Base-by-base conservation (phyloP, 768 basidiomycete species). In the Termitomyces sp. region DNA sequence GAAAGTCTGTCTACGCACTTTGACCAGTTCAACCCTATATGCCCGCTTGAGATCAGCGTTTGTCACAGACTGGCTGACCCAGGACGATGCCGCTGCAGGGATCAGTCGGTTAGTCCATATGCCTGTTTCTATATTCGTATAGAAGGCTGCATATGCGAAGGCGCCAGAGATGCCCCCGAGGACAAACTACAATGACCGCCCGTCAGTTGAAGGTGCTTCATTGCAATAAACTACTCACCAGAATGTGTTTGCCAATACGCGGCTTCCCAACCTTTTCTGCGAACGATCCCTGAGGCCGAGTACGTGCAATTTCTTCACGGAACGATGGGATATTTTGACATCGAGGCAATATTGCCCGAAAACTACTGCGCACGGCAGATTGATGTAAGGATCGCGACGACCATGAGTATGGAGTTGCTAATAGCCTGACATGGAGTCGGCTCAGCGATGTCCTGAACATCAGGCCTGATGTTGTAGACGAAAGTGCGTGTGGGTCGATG, bases 101-200 rank as follows among this genome's bases (percentile, higher is more conserved):
- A 67, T 65, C 57, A 87, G 71, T 55, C 76, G 76, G 62, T 78
- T 75, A 35, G 73, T 75, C 84, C 87, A 87, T 38, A 76, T 68
- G n/a, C 81, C 83, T 9, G 89, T 90, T 55, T 90, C 88, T 15
- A 82, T 63, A 59, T 85, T 82, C 1, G 88, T 90, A 55, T 75
- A 69, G 39, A 77, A 73, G 12, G 86, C 85, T 11, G 85, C 85
- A 53, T 82, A 72, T 15, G 76, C 72, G 64, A 84, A 85, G 16
- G 75, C 78, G 3, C 79, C 63, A 48, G 75, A 74, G 4, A 86
- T 82, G 4, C 82, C 83, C 48, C 79, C 69, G 4, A 83, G 57
- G 35, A 82, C 75, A 67, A 89, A 87, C 89, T 90, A 57, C n/a
- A 35, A 38, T 6, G 33, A 6, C 33, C 28, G n/a, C n/a, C n/a